Evolutionary conservation across 805 yeast genomes (phyloP).

Genomic region (Scheffersomyces spartinae): DNA sequence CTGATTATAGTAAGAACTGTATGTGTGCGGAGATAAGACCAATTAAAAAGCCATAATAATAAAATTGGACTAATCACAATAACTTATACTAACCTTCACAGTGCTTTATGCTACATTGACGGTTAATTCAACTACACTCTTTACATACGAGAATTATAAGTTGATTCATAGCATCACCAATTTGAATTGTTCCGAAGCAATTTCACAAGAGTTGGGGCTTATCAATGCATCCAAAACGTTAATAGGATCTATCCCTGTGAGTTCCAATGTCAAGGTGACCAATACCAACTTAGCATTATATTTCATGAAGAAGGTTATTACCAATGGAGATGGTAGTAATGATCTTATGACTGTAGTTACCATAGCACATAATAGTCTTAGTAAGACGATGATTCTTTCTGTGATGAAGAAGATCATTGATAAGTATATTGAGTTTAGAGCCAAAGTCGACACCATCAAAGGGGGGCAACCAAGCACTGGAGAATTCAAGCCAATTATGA

Average conservation of each 20-base stretch:
- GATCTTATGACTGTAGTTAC: slow-evolving; percentile 43
- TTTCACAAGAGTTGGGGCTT: slow-evolving; percentile 42
- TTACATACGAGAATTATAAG: slow-evolving; percentile 41
- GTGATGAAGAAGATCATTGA: slow-evolving; percentile 39
- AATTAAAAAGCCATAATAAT: too few relatives aligned
- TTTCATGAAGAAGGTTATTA: slow-evolving; percentile 35
- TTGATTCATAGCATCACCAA: slow-evolving; percentile 29
- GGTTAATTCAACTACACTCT: slow-evolving; percentile 46
- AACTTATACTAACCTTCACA: slow-evolving; percentile 8
- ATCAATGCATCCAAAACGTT: slow-evolving; percentile 38
- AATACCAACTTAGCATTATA: slow-evolving; percentile 25
- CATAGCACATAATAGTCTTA: slow-evolving; percentile 32
- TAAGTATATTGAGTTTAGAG: slow-evolving; percentile 34
- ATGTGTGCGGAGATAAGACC: too few relatives aligned
- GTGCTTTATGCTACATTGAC: slow-evolving; percentile 39
- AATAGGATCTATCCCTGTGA: slow-evolving; percentile 24
- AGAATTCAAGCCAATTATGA: slow-evolving; percentile 46
- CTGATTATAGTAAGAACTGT: too few relatives aligned
- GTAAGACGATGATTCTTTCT: slow-evolving; percentile 34
- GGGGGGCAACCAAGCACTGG: slow-evolving; percentile 12
- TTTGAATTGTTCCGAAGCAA: slow-evolving; percentile 40
- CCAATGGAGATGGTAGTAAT: slow-evolving; percentile 30
- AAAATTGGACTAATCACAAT: too few relatives aligned
- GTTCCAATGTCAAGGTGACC: slow-evolving; percentile 13
- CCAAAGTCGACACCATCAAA: slow-evolving; percentile 10